Conservation (phyloP, 1,284 basidiomycete species). For the Meira miltonrushii region DNA sequence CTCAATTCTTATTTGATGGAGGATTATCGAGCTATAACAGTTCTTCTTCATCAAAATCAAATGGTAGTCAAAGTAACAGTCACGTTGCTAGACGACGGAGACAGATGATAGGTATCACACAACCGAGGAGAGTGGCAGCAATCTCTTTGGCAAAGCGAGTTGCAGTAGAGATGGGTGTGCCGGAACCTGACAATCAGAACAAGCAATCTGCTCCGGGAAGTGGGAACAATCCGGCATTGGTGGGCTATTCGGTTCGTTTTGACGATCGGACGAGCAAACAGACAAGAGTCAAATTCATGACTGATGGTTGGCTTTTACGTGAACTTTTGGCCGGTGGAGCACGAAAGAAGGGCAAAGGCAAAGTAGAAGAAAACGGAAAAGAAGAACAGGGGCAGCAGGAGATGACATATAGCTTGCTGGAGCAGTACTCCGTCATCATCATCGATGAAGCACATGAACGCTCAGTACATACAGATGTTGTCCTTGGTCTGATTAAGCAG, state of each 20-base stretch:
- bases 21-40: not conserved
- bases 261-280: slow-evolving; percentile 67
- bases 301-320: slow-evolving; percentile 91
- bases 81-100: not conserved
- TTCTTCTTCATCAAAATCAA: slow-evolving; percentile 65
- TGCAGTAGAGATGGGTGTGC: slow-evolving; percentile 69
- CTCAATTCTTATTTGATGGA: slow-evolving; percentile 20
- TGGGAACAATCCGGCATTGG: slow-evolving; percentile 54
- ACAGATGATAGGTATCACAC: slow-evolving; percentile 64
- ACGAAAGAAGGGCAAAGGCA: not conserved
- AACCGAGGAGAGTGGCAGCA: slow-evolving; percentile 88
- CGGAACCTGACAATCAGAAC: slow-evolving; percentile 25
- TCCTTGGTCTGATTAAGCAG: slow-evolving; percentile 80
- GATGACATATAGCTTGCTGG: slow-evolving; percentile 57
- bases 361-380: not conserved
- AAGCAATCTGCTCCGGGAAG: slow-evolving; percentile 4
- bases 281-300: slow-evolving; percentile 88
- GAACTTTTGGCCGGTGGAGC: slow-evolving; percentile 68
- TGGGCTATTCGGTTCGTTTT: slow-evolving; percentile 94
- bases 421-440: slow-evolving; percentile 79
- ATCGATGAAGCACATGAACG: slow-evolving; percentile 98
- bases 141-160: slow-evolving; percentile 87
- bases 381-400: not conserved
- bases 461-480: slow-evolving; percentile 84
- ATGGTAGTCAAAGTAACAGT: not conserved